A percentile compares a stretch with the other conserved stretches of the same genome.
phyloP scores from a whole-genome alignment of 139 green algal species.

The Trebouxia sp. region DNA sequence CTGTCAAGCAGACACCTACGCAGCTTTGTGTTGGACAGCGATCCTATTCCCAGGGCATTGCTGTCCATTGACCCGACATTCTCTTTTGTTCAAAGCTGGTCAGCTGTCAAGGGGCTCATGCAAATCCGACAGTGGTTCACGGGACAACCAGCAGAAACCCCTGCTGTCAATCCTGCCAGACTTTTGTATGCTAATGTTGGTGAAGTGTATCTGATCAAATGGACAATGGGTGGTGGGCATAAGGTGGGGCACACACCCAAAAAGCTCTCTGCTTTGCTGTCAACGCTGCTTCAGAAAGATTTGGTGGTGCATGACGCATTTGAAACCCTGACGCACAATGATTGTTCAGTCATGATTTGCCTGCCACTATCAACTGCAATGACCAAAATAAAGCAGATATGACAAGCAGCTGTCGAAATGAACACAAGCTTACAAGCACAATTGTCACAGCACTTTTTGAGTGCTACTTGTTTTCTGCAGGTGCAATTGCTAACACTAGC shows the following conservation, averaged over 20 bases:
- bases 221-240: slow-evolving; percentile 32
- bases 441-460: too few relatives aligned
- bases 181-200: slow-evolving; percentile 63
- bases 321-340: background rate
- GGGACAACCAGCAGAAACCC: slow-evolving; percentile 33
- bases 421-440: too few relatives aligned
- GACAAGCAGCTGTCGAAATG: too few relatives aligned
- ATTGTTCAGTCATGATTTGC: background rate
- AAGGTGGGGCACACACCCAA: slow-evolving; percentile 13
- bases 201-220: slow-evolving; percentile 56
- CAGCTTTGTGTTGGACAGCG: slow-evolving; percentile 71
- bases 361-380: background rate
- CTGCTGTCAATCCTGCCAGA: slow-evolving; percentile 43
- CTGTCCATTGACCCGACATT: slow-evolving; percentile 66
- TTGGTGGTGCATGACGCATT: background rate
- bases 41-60: slow-evolving; percentile 65
- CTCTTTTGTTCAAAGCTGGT: slow-evolving; percentile 32
- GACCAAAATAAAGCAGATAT: too few relatives aligned
- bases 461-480: slow-evolving; percentile 38
- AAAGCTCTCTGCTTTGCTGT: too few relatives aligned
- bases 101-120: slow-evolving; percentile 45
- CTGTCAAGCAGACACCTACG: slow-evolving; percentile 24
- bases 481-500: slow-evolving; percentile 32
- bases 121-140: slow-evolving; percentile 44
- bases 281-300: too few relatives aligned